phyloP scores from a whole-genome alignment of 371 early-diverging fungal genomes.

The Mortierella sp. region DNA sequence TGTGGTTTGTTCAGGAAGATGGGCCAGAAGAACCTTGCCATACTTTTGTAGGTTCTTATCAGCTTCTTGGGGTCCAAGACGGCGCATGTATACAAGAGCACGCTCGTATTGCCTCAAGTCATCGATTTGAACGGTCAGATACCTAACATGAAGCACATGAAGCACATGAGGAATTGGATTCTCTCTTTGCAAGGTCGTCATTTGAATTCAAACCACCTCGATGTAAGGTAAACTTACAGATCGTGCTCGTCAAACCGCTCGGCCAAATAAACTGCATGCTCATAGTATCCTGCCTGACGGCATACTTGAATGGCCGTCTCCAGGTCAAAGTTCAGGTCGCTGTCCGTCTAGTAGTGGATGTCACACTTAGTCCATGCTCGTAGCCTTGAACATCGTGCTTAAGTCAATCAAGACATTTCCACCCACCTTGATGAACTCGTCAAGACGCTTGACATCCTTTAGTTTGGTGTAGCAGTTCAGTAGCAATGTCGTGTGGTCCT shows the following conservation, averaged over 20 bases:
- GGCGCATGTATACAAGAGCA: slow-evolving; percentile 76
- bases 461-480: slow-evolving; percentile 98
- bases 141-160: slow-evolving; percentile 32
- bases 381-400: not conserved
- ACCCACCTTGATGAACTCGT: slow-evolving; percentile 86
- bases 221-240: too few relatives aligned
- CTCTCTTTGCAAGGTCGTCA: too few relatives aligned
- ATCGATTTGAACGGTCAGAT: slow-evolving; percentile 85
- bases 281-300: slow-evolving; percentile 88
- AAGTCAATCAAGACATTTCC: not conserved
- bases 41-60: slow-evolving; percentile 77
- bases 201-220: too few relatives aligned
- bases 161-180: not conserved
- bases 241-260: slow-evolving; percentile 84
- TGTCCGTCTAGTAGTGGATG: slow-evolving; percentile 60
- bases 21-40: slow-evolving; percentile 78
- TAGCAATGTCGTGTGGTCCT: slow-evolving; percentile 93
- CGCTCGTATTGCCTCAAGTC: slow-evolving; percentile 82
- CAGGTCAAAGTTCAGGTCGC: slow-evolving; percentile 84
- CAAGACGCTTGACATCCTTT: slow-evolving; percentile 82
- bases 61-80: slow-evolving; percentile 67
- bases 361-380: not conserved
- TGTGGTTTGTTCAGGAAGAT: slow-evolving; percentile 82
- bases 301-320: slow-evolving; percentile 95
- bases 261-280: slow-evolving; percentile 89